Percentiles rank a stretch among this genome's conserved stretches.
These are phyloP conservation scores for Trametes cingulata DNA, from an alignment of 768 basidiomycete genomes.

Conservation along the genomic window DNA sequence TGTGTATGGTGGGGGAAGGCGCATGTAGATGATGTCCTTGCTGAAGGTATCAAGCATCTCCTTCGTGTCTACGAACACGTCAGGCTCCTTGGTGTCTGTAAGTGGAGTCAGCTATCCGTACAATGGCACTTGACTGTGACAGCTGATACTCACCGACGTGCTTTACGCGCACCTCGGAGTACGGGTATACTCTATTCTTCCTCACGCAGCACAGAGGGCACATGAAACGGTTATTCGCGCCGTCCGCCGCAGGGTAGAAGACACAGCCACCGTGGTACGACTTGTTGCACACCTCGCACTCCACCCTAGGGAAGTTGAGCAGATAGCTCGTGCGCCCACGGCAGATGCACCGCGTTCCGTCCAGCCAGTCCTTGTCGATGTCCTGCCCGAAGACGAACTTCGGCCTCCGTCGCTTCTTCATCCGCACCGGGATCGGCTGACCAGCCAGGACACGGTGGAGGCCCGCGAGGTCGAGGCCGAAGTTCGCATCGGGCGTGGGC, in stretches of 20 bases:
- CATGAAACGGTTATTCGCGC: constrained; percentile 44
- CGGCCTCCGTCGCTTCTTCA: constrained; percentile 59
- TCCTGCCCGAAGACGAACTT: constrained; percentile 79
- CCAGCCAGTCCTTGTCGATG: constrained; percentile 68
- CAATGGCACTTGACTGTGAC: background rate
- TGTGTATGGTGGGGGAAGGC: constrained; percentile 60
- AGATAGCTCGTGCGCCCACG: constrained; percentile 65
- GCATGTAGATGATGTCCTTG: constrained; percentile 70
- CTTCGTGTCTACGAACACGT: constrained; percentile 69
- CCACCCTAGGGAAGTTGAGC: constrained; percentile 60
- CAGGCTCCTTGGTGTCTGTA: constrained; percentile 48
- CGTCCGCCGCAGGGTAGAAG: constrained; percentile 62
- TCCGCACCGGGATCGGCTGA: constrained; percentile 51
- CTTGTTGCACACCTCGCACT: constrained; percentile 66
- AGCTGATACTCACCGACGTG: constrained; percentile 50
- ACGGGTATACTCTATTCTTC: constrained; percentile 68
- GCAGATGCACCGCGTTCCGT: constrained; percentile 81
- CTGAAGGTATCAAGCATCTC: constrained; percentile 76
- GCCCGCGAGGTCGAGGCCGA: constrained; percentile 79
- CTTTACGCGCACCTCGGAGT: constrained; percentile 75
- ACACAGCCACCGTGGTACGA: constrained; percentile 77
- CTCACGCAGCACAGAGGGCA: constrained; percentile 81
- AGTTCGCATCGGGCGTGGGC: constrained; percentile 77
- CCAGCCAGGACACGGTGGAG: constrained; percentile 79
- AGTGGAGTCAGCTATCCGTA: constrained; percentile 24